Evolutionary conservation across 2,329 filamentous ascomycete genomes (phyloP), one percentile per base, ranked within the genome.

Genomic region (Penicillium palitans): DNA sequence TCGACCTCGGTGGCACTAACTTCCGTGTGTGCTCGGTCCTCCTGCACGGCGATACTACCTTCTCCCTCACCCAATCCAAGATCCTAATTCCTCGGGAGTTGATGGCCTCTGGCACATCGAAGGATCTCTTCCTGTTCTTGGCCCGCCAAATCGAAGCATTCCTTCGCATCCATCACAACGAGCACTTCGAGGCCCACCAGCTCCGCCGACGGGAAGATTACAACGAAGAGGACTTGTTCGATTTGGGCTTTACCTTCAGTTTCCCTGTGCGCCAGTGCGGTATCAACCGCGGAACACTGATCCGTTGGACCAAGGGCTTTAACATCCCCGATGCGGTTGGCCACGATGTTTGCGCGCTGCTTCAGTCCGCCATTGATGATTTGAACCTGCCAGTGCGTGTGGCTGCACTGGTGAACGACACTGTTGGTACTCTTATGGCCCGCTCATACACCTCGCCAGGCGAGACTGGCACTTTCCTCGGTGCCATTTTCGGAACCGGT

Each of bases 261-360:
- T 99, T 98, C 79, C 95, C 95, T 3, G 93, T 98, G 40, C 87
- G 96, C 73, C 95, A 99, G 75, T 83, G 90, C 58, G 93, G 91
- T 40, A 96, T 99, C 74, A 98, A 98, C 83, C 93, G 92, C 78
- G 95, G 95, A 61, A 89, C 88, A 57, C 83, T 99, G 55, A 95
- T 97, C 77, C 87, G 95, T 67, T 99, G 95, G 95, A 99, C 95
- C 58, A 99, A 99, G 81, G 95, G 95, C 52, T 99, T 97, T 73
- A 91, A 98, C 73, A 98, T 99, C 66, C 84, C 87, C n/a, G 95
- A 98, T 72, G 90, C 93, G 1, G 78, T 99, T 58, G 95, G 93
- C 68, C 90, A 97, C 77, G 95, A 99, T 74, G 93, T 99, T 33
- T 99, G 95, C 75, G 88, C 87, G 42, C 80, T 99, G 62, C 83